phyloP scores from a whole-genome alignment of 1,284 basidiomycete species.

The Naganishia liquefaciens region DNA sequence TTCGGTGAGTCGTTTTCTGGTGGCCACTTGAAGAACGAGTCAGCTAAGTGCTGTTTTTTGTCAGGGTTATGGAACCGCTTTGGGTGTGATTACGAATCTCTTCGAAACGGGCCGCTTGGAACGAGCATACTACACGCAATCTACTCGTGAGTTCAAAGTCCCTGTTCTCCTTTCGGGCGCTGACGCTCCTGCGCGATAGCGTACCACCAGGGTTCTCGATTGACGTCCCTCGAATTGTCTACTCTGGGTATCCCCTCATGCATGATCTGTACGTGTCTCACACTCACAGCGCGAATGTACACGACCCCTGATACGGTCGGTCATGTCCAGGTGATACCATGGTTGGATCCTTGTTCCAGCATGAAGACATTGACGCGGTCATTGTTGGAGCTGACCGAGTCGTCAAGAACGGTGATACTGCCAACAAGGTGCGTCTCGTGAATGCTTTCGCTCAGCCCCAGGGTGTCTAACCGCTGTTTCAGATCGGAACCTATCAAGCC shows the following conservation, averaged over 20 bases:
- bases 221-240: conserved; percentile 83
- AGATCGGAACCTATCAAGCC: conserved; percentile 89
- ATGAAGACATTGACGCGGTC: conserved; percentile 80
- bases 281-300: neutral
- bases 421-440: conserved; percentile 70
- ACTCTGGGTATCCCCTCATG: conserved; percentile 76
- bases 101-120: conserved; percentile 73
- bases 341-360: conserved; percentile 88
- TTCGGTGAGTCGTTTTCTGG: conserved; percentile 61
- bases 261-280: conserved; percentile 68
- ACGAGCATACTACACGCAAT: conserved; percentile 85
- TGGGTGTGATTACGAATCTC: conserved; percentile 87
- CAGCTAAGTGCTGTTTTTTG: neutral
- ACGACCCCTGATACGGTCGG: too few relatives aligned
- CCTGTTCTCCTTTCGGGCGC: neutral
- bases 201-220: conserved; percentile 78
- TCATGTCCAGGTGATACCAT: conserved; percentile 69
- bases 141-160: conserved; percentile 58
- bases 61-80: conserved; percentile 87
- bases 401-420: conserved; percentile 86
- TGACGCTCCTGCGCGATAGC: conserved; percentile 45
- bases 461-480: conserved; percentile 8
- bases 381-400: conserved; percentile 83
- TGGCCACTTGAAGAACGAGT: neutral
- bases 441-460: too few relatives aligned